These are phyloP conservation scores for Trametes cingulata DNA, from an alignment of 768 basidiomycete species.

Conservation along the genomic window DNA sequence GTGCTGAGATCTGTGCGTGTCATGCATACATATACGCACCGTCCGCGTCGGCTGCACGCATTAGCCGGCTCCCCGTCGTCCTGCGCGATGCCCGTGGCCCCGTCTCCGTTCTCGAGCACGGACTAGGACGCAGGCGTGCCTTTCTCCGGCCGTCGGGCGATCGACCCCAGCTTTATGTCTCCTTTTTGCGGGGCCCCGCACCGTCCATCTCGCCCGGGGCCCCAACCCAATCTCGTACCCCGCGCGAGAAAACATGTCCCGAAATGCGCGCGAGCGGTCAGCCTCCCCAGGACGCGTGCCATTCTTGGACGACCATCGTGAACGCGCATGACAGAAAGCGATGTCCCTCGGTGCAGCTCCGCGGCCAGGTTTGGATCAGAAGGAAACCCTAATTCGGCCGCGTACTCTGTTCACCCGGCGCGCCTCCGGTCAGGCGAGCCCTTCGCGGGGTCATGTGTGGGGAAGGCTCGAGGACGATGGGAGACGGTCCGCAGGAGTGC, in stretches of 20 bases:
- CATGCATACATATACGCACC: neutral
- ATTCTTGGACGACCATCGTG: neutral
- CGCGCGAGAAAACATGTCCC: slow-evolving; percentile 3
- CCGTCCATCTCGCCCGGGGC: neutral
- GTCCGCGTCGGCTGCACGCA: neutral
- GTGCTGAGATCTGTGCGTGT: neutral
- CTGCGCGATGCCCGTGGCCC: neutral
- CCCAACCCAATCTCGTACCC: neutral
- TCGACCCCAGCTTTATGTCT: neutral
- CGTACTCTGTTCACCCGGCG: neutral
- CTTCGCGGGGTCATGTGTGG: slow-evolving; percentile 10
- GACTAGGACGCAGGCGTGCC: neutral
- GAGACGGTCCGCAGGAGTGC: neutral
- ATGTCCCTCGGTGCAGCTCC: neutral
- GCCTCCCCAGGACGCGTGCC: neutral
- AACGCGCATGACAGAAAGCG: neutral
- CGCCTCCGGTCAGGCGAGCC: slow-evolving; percentile 12
- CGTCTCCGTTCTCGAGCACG: neutral
- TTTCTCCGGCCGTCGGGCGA: slow-evolving; percentile 2
- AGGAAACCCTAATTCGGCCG: neutral
- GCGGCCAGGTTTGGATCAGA: neutral
- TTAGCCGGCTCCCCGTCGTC: neutral
- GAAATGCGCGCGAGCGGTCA: neutral
- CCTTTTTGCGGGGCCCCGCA: slow-evolving; percentile 10
- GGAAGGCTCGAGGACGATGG: neutral